phyloP scores from a whole-genome alignment of 2,329 filamentous ascomycete species.

The Fusarium albosuccineum region DNA sequence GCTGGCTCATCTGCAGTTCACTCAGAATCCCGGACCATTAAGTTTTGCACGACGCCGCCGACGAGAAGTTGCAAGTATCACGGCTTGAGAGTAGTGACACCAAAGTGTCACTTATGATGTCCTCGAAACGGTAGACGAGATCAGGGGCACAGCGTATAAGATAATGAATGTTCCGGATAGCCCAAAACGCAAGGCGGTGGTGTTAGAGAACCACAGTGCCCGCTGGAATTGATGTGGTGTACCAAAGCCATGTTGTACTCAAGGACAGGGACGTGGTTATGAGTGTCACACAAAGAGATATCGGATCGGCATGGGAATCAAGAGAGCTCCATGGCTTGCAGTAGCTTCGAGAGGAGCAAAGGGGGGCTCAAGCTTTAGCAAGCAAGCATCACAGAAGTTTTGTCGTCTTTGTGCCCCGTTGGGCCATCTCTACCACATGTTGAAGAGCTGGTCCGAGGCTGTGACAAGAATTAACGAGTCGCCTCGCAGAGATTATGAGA shows the following conservation, averaged over 20 bases:
- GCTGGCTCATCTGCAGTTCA: slow-evolving; percentile 12
- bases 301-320: background rate
- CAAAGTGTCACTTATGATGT: slow-evolving; percentile 25
- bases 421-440: slow-evolving; percentile 2
- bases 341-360: slow-evolving; percentile 15
- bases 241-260: background rate
- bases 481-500: background rate
- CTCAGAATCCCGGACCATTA: slow-evolving; percentile 7
- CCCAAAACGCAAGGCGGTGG: slow-evolving; percentile 5
- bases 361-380: background rate
- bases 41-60: slow-evolving; percentile 21
- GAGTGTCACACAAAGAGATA: background rate
- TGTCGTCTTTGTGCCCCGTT: slow-evolving; percentile 6
- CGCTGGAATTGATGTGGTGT: background rate
- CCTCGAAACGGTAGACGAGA: slow-evolving; percentile 11
- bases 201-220: slow-evolving; percentile 1
- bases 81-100: slow-evolving; percentile 30
- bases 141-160: slow-evolving; percentile 7
- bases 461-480: slow-evolving; percentile 1
- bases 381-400: background rate
- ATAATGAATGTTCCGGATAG: slow-evolving; percentile 6
- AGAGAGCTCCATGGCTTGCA: slow-evolving; percentile 28
- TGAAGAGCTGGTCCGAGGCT: background rate
- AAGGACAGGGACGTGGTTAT: background rate
- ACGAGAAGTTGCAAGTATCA: slow-evolving; percentile 25